Evolutionary conservation across 495 filamentous ascomycete genomes (phyloP).

Genomic region (Bryoglossum gracile): DNA sequence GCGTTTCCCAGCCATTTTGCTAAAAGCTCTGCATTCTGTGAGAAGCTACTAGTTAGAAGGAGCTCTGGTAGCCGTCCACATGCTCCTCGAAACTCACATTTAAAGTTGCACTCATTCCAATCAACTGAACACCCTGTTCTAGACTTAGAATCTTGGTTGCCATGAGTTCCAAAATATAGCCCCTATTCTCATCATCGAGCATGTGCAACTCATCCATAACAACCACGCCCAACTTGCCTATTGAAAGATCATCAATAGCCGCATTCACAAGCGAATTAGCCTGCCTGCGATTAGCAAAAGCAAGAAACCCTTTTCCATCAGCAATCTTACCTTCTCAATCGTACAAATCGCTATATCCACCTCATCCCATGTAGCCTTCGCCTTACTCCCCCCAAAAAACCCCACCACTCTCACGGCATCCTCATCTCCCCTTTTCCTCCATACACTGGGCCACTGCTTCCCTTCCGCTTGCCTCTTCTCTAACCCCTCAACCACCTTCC

Average conservation of each 20-base stretch:
- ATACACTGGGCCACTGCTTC: slow-evolving; percentile 24
- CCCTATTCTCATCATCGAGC: slow-evolving; percentile 72
- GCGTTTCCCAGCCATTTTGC: slow-evolving; percentile 62
- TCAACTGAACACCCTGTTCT: slow-evolving; percentile 61
- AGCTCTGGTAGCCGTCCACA: not conserved
- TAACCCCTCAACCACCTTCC: slow-evolving; percentile 59
- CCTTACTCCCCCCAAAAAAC: slow-evolving; percentile 67
- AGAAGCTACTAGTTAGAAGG: not conserved
- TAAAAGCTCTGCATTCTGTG: slow-evolving; percentile 59
- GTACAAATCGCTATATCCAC: slow-evolving; percentile 78
- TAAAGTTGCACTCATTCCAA: slow-evolving; percentile 80
- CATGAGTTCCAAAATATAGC: slow-evolving; percentile 75
- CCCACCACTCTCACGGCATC: slow-evolving; percentile 56
- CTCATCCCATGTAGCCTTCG: slow-evolving; percentile 60
- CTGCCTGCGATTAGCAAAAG: slow-evolving; percentile 33
- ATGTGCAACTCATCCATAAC: slow-evolving; percentile 80
- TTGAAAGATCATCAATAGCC: slow-evolving; percentile 64
- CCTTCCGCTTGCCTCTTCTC: slow-evolving; percentile 32
- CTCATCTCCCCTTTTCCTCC: slow-evolving; percentile 38
- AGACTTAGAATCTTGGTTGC: slow-evolving; percentile 68
- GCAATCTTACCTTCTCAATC: slow-evolving; percentile 62
- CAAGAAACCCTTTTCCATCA: slow-evolving; percentile 3
- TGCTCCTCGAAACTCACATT: slow-evolving; percentile 48
- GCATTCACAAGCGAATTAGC: slow-evolving; percentile 74
- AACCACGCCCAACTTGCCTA: slow-evolving; percentile 57